phyloP scores from a whole-genome alignment of 164 flowering plant genomes.

The Piper betle region DNA sequence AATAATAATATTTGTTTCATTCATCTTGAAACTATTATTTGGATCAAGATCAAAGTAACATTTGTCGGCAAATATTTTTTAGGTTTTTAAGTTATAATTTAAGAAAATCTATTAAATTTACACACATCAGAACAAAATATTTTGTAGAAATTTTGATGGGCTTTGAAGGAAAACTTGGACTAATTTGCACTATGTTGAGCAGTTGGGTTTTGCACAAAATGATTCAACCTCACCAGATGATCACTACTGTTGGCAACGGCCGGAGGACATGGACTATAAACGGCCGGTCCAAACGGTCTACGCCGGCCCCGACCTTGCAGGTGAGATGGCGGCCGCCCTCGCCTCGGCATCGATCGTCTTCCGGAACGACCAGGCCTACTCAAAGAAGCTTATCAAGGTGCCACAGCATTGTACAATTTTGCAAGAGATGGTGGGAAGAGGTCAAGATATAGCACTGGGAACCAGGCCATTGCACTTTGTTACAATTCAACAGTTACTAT shows the following conservation, averaged over 20 bases:
- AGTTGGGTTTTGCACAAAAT: constrained; percentile 50
- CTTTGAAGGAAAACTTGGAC: background rate
- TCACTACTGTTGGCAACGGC: constrained; percentile 62
- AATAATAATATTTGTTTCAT: no score
- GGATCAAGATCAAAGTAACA: no score
- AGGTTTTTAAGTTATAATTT: no score
- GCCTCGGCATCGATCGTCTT: constrained; percentile 88
- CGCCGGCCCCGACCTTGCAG: constrained; percentile 58
- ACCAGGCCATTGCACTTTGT: constrained; percentile 22
- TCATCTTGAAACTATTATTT: no score
- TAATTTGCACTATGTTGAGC: background rate
- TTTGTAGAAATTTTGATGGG: no score
- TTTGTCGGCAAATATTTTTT: no score
- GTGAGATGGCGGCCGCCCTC: constrained; percentile 79
- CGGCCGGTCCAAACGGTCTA: constrained; percentile 16
- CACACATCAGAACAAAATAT: no score
- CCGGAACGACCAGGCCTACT: constrained; percentile 38
- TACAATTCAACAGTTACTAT: constrained; percentile 59
- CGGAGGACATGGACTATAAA: constrained; percentile 68
- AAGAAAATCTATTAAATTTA: no score
- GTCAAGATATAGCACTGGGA: constrained; percentile 23
- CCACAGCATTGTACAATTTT: constrained; percentile 39
- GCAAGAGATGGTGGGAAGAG: constrained; percentile 34
- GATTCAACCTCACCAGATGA: constrained; percentile 41
- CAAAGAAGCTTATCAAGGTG: constrained; percentile 45